Evolutionary conservation across 495 filamentous ascomycete species (phyloP), one percentile per base, ranked within the genome.

Genomic region (Xylaria palmicola): DNA sequence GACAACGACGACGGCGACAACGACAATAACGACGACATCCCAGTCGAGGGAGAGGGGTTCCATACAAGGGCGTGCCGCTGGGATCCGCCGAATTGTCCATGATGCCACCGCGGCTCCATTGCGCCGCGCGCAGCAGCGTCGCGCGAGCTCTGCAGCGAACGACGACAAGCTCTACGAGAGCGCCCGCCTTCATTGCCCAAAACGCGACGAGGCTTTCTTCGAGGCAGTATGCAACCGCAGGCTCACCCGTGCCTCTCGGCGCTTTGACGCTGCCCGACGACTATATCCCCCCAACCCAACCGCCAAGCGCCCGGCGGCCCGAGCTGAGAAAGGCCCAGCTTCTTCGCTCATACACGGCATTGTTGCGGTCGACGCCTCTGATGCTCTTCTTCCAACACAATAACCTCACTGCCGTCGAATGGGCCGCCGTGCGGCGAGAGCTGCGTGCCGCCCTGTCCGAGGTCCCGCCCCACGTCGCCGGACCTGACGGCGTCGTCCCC

Each of bases 341-440:
- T 44, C 88, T 95, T 64, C 87, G 94, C 49, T 85, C 89, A 74
- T 98, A 98, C 79, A 93, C 93, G 59, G 95, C 95, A 7, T 81
- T 97, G 61, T 85, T 98, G 62, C 91, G 90, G 43, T 92, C 92
- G 37, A 87, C 90, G 17, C 92, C 94, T 45, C 76, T 98, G 24
- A 88, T 96, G 69, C 83, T 98, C 60, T 79, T 98, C 67, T 93
- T 98, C 82, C 93, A 98, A 76, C 94, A 98, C 82, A 96, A 93
- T 82, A 98, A 97, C 74, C 79, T 98, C 52, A 89, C 88, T 53
- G 86, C 92, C 4, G 78, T 81, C 40, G 94, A 98, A 83, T 97
- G 92, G 93, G 81, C 86, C 29, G 86, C 87, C 12, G 84, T 98
- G 58, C 83, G 94, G 55, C 87, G 94, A 56, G 95, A 98, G 76